Evolutionary conservation across 768 basidiomycete genomes (phyloP), one percentile per base, ranked within the genome.

Genomic region (Mycena pura): DNA sequence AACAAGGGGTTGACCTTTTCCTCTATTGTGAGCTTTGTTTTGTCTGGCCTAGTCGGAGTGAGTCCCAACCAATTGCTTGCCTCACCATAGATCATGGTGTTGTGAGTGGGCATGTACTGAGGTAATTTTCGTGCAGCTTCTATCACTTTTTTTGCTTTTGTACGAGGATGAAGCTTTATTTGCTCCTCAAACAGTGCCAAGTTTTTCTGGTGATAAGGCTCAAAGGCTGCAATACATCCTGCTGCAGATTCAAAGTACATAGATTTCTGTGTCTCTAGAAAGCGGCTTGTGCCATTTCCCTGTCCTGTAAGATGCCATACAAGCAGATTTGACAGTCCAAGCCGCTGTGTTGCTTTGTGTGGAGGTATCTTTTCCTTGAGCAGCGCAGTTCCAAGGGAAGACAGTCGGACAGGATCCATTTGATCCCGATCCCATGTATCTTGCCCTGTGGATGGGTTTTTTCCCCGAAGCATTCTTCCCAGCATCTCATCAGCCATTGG

Each of bases 1-100:
- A 34, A 66, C 28, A 54, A 56, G 19, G 51, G 56, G 6, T 8
- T 15, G 25, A 66, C 58, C 39, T 66, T 62, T 38, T 48, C 45
- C 9, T 43, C 24, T 25, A 59, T 9, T 25, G 55, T 52, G 25
- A 6, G 19, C 19, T 38, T 39, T 28, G 7, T 4, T 14, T 31
- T 15, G 5, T 17, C 34, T 5, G 5, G 38, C 34, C 13, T 34
- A 2, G 38, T 19, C 4, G 51, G 51, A 28, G 32, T 52, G 25
- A 40, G 34, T 9, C n/a, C 14, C 5, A 52, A 25, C 4, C 2
- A 10, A 14, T 52, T 40, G 3, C 38, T 6, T 7, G 51, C 38
- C 19, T 52, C 5, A 11, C 51, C 51, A 3, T 21, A 52, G 8
- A 21, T 28, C 14, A 40, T 52, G 8, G 51, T 3, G 29, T 52